Conservation (phyloP, 2,329 filamentous ascomycete genomes). For the Elsinoe australis region DNA sequence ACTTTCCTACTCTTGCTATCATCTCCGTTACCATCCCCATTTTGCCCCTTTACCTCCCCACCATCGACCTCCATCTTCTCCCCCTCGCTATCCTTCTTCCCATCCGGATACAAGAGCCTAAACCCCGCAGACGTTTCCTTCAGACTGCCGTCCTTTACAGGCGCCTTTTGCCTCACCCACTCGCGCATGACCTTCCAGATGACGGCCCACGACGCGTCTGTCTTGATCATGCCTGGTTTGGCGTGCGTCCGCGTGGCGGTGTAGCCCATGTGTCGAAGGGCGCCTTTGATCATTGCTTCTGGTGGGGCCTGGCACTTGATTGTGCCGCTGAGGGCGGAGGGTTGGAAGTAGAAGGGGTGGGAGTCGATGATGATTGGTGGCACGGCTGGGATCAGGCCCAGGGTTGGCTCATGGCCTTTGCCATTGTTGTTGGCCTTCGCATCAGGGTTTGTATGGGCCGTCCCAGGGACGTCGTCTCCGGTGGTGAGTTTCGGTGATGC, state of each 20-base stretch:
- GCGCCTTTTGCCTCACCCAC: constrained; percentile 74
- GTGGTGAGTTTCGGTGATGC: not conserved
- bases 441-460: not conserved
- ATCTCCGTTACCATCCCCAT: constrained; percentile 17
- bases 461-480: not conserved
- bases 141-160: constrained; percentile 65
- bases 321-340: constrained; percentile 64
- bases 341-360: constrained; percentile 80
- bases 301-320: constrained; percentile 73
- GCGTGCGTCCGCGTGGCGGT: constrained; percentile 78
- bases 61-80: constrained; percentile 26
- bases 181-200: constrained; percentile 92
- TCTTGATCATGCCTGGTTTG: constrained; percentile 83
- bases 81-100: constrained; percentile 27
- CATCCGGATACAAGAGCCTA: constrained; percentile 47
- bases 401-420: constrained; percentile 6
- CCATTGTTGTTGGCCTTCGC: constrained; percentile 11
- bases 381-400: constrained; percentile 36
- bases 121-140: constrained; percentile 64
- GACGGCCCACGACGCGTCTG: constrained; percentile 80
- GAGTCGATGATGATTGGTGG: constrained; percentile 61
- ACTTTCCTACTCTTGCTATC: constrained; percentile 40
- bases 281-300: constrained; percentile 72
- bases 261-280: constrained; percentile 73
- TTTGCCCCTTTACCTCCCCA: constrained; percentile 22